A percentile compares a stretch with the other conserved stretches of the same genome.
phyloP scores from a whole-genome alignment of 768 basidiomycete species.

The Arthromyces matolae region DNA sequence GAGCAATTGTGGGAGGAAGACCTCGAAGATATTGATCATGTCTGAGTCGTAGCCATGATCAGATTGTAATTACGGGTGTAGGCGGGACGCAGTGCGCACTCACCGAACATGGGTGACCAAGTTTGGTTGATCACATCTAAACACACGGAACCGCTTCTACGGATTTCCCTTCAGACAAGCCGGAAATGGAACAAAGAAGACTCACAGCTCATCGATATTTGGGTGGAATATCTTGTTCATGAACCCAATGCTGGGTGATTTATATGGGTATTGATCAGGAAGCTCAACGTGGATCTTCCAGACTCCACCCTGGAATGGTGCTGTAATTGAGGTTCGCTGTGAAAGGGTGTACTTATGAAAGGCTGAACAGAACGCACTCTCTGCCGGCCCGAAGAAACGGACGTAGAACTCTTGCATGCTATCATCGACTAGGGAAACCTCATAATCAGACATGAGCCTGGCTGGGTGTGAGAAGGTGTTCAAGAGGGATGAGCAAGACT shows the following conservation, averaged over 20 bases:
- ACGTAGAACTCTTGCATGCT: conserved; percentile 99
- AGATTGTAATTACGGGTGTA: background rate
- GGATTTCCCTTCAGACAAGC: conserved; percentile 10
- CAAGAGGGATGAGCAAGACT: conserved; percentile 19
- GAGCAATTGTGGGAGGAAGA: conserved; percentile 93
- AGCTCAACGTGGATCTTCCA: conserved; percentile 99
- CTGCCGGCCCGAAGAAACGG: conserved; percentile 87
- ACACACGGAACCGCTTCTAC: conserved; percentile 95
- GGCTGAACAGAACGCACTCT: conserved; percentile 61
- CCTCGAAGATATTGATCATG: conserved; percentile 99
- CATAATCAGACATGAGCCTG: conserved; percentile 98
- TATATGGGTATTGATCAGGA: conserved; percentile 98
- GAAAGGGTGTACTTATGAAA: background rate
- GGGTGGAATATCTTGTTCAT: conserved; percentile 99
- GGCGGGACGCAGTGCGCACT: conserved; percentile 31
- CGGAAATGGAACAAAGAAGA: conserved; percentile 16
- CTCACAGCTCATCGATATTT: conserved; percentile 97
- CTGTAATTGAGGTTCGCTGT: conserved; percentile 36
- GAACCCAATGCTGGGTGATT: conserved; percentile 98
- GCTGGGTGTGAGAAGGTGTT: conserved; percentile 7
- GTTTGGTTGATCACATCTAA: conserved; percentile 99
- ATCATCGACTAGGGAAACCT: conserved; percentile 96
- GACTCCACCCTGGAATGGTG: conserved; percentile 94
- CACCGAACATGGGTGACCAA: conserved; percentile 99
- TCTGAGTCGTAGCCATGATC: conserved; percentile 45